Conservation (phyloP, 371 early-diverging fungal genomes). For the Mycotypha africana region DNA sequence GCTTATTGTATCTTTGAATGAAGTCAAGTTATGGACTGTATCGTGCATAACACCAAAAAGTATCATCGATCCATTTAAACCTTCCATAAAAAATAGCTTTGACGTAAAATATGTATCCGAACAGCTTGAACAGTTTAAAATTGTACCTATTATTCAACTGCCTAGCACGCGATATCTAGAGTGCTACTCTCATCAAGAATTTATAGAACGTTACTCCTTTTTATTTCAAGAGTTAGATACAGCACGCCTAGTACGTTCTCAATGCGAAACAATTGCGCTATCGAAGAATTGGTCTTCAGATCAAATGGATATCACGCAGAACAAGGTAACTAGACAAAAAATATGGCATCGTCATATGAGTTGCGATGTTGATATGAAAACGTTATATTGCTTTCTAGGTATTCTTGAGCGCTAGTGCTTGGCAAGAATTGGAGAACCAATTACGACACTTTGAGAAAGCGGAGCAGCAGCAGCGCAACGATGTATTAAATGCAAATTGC, state of each 20-base stretch:
- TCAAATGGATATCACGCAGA: conserved; percentile 68
- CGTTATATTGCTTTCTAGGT: too few relatives aligned
- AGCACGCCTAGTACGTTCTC: conserved; percentile 34
- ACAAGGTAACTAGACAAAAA: conserved; percentile 28
- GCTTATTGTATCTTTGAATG: conserved; percentile 72
- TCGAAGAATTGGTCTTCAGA: conserved; percentile 60
- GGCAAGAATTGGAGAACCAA: conserved; percentile 68
- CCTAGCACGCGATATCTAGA: conserved; percentile 51
- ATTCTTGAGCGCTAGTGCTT: conserved; percentile 68
- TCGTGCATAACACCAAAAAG: conserved; percentile 75
- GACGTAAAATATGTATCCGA: conserved; percentile 52
- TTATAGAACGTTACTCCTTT: conserved; percentile 64
- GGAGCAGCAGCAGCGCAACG: conserved; percentile 40
- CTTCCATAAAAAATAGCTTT: conserved; percentile 24
- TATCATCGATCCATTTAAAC: conserved; percentile 26
- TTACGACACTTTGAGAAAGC: conserved; percentile 44
- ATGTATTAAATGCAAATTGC: too few relatives aligned
- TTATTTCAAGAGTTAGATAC: conserved; percentile 39
- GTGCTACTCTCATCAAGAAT: conserved; percentile 54
- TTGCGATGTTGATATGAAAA: too few relatives aligned
- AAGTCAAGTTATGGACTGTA: conserved; percentile 83
- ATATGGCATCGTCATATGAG: neutral
- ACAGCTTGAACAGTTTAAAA: conserved; percentile 52
- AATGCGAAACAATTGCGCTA: conserved; percentile 54
- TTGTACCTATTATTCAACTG: conserved; percentile 46